phyloP scores from a whole-genome alignment of 306 rosid species.

The Acacia acuminata region DNA sequence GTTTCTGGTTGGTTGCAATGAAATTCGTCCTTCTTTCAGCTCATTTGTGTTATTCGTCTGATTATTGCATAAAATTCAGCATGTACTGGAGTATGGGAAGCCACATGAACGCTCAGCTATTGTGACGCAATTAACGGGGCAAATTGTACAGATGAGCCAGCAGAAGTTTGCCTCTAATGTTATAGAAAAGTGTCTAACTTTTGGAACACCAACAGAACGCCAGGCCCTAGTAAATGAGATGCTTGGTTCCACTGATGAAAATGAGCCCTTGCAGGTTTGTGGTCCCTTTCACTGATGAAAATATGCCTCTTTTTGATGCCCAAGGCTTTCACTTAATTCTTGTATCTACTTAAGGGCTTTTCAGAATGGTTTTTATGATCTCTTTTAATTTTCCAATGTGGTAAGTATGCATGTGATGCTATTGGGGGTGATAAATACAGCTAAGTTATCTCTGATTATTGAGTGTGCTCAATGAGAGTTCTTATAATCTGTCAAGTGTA shows the following conservation, averaged over 20 bases:
- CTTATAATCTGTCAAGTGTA: neutral
- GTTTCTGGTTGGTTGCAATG: neutral
- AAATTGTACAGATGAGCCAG: slow-evolving; percentile 85
- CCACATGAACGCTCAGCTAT: slow-evolving; percentile 89
- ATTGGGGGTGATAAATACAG: neutral
- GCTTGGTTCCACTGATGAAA: slow-evolving; percentile 98
- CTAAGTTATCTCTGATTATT: neutral
- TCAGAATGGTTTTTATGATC: neutral
- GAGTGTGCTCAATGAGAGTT: neutral
- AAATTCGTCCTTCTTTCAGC: neutral
- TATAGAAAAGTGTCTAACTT: slow-evolving; percentile 85
- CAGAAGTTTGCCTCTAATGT: slow-evolving; percentile 93
- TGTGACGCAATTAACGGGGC: slow-evolving; percentile 83
- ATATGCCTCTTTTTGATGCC: neutral
- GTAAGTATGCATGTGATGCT: neutral
- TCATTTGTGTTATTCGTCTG: neutral
- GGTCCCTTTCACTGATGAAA: too few relatives aligned
- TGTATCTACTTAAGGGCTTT: neutral
- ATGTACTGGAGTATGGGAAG: slow-evolving; percentile 95
- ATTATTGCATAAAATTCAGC: slow-evolving; percentile 36
- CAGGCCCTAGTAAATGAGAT: slow-evolving; percentile 80
- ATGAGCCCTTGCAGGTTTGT: slow-evolving; percentile 90
- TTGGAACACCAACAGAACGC: slow-evolving; percentile 86
- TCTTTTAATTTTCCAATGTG: neutral
- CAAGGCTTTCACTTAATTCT: neutral